Conservation (phyloP, 163 green algal species). For the Chlorella variabilis region DNA sequence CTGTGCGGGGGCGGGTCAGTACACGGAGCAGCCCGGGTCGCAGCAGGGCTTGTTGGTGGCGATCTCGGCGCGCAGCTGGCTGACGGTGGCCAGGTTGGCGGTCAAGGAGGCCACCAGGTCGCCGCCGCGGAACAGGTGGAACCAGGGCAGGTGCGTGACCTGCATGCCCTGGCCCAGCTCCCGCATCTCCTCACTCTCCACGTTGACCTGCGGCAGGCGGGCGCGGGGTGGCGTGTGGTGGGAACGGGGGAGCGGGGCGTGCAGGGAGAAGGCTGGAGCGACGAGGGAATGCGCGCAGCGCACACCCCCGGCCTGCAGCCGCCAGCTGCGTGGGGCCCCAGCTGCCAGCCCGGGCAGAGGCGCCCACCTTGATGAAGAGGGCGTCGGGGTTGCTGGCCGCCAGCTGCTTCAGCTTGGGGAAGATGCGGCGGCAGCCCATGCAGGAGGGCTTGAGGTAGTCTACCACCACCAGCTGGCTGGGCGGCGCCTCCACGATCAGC, state of each 20-base stretch:
- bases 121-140: slow-evolving; percentile 54
- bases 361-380: slow-evolving; percentile 63
- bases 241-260: neutral
- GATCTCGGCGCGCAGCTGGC: slow-evolving; percentile 53
- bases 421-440: slow-evolving; percentile 40
- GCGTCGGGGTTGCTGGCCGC: slow-evolving; percentile 48
- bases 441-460: slow-evolving; percentile 51
- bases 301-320: no score
- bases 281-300: no score
- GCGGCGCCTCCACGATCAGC: slow-evolving; percentile 2
- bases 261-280: no score
- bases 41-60: slow-evolving; percentile 36
- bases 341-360: no score
- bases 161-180: slow-evolving; percentile 51
- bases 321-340: no score
- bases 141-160: slow-evolving; percentile 60
- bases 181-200: slow-evolving; percentile 34
- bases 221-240: neutral
- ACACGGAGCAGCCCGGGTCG: neutral
- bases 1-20: no score
- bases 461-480: slow-evolving; percentile 40
- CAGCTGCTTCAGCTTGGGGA: slow-evolving; percentile 54
- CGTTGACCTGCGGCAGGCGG: slow-evolving; percentile 51
- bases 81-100: slow-evolving; percentile 58
- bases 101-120: slow-evolving; percentile 50